Evolutionary conservation across 2,329 filamentous ascomycete species (phyloP).

Genomic region (Ceratocystis harringtonii): DNA sequence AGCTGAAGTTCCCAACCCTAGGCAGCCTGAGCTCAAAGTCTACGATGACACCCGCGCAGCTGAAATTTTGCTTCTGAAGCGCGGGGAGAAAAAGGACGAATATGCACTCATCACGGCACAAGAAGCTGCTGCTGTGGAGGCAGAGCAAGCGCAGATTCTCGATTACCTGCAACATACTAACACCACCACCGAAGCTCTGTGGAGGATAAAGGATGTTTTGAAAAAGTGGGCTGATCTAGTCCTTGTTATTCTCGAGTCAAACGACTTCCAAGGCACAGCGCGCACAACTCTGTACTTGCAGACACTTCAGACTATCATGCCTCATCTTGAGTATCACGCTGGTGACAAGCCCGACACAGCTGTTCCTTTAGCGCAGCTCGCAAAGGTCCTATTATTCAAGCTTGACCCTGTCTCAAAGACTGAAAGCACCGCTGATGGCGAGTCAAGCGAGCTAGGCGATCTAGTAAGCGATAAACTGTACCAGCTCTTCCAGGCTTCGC

Average conservation of each 20-base stretch:
- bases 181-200: slow-evolving; percentile 41
- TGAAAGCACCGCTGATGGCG: background rate
- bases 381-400: slow-evolving; percentile 55
- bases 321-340: slow-evolving; percentile 68
- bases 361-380: slow-evolving; percentile 61
- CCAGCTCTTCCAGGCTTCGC: slow-evolving; percentile 76
- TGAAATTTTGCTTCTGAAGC: slow-evolving; percentile 57
- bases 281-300: slow-evolving; percentile 71
- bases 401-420: slow-evolving; percentile 38
- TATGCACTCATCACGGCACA: slow-evolving; percentile 36
- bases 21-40: slow-evolving; percentile 42
- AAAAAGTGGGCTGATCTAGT: slow-evolving; percentile 74
- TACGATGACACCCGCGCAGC: slow-evolving; percentile 58
- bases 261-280: slow-evolving; percentile 58
- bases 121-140: slow-evolving; percentile 36
- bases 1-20: slow-evolving; percentile 20
- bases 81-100: slow-evolving; percentile 42
- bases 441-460: slow-evolving; percentile 40
- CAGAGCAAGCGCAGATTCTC: slow-evolving; percentile 45
- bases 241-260: slow-evolving; percentile 67
- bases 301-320: slow-evolving; percentile 71
- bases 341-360: slow-evolving; percentile 54
- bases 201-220: slow-evolving; percentile 51
- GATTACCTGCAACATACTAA: slow-evolving; percentile 50
- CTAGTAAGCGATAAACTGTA: slow-evolving; percentile 78